Conservation (phyloP, 768 basidiomycete genomes). For the Leccinum subtestaceum region DNA sequence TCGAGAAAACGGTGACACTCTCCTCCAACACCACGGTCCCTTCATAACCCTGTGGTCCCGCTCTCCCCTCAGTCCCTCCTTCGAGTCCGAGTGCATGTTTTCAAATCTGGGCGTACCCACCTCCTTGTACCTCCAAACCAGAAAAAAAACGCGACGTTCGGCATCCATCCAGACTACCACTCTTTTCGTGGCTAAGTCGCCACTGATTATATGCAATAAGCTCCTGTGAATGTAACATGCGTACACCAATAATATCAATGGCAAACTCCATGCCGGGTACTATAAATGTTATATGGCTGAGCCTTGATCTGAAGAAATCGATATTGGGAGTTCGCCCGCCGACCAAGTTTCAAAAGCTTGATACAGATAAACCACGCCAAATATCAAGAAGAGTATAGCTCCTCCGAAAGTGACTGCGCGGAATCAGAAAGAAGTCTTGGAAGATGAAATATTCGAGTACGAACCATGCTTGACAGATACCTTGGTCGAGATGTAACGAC, state of each 20-base stretch:
- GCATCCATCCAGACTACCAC: neutral
- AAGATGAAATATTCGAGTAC: conserved; percentile 29
- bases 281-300: neutral
- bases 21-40: neutral
- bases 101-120: neutral
- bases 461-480: conserved; percentile 90
- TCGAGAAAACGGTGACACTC: too few species aligned
- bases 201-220: neutral
- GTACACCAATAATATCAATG: conserved; percentile 1
- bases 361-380: conserved; percentile 75
- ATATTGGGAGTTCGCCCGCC: conserved; percentile 20
- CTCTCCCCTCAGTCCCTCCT: neutral
- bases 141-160: neutral
- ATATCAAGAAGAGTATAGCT: conserved; percentile 78
- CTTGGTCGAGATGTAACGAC: conserved; percentile 88
- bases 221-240: conserved; percentile 1
- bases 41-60: neutral
- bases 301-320: conserved; percentile 8
- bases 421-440: neutral
- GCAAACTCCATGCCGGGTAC: neutral
- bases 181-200: neutral
- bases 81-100: neutral
- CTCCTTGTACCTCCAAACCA: neutral
- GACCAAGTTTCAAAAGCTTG: conserved; percentile 44
- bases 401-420: conserved; percentile 78